These are phyloP conservation scores for Talaromyces sp. DNA, from an alignment of 2,329 filamentous ascomycete genomes.

Conservation along the genomic window DNA sequence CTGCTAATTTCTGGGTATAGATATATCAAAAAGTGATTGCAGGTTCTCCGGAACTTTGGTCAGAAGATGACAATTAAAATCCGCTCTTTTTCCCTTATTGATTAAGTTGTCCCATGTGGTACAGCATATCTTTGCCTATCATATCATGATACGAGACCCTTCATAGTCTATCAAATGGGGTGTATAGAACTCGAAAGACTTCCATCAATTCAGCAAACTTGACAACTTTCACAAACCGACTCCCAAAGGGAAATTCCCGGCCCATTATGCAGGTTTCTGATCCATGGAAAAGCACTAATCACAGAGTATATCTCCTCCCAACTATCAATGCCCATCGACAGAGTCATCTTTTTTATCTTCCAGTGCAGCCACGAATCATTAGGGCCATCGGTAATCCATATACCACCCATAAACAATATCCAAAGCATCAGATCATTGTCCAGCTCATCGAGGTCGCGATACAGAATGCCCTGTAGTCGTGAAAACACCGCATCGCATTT, in stretches of 20 bases:
- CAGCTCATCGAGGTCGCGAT: not conserved
- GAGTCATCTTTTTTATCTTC: slow-evolving; percentile 10
- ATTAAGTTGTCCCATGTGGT: not conserved
- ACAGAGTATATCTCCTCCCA: not conserved
- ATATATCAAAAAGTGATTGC: not conserved
- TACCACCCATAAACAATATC: slow-evolving; percentile 17
- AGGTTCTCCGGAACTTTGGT: too few species aligned
- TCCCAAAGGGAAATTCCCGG: slow-evolving; percentile 1
- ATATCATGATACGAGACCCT: too few species aligned
- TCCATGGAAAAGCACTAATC: slow-evolving; percentile 12
- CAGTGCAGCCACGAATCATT: not conserved
- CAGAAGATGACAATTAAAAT: too few species aligned
- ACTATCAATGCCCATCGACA: not conserved
- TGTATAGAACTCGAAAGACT: not conserved
- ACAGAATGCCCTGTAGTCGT: not conserved
- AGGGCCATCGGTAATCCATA: slow-evolving; percentile 5
- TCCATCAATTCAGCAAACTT: not conserved
- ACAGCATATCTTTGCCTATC: not conserved
- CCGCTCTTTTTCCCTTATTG: not conserved
- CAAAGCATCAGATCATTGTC: slow-evolving; percentile 13
- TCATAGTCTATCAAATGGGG: too few species aligned
- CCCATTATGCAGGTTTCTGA: slow-evolving; percentile 9
- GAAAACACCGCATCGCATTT: slow-evolving; percentile 1
- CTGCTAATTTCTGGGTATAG: not conserved
- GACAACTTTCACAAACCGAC: slow-evolving; percentile 12